Evolutionary conservation across 1,284 basidiomycete genomes (phyloP), one percentile per base, ranked within the genome.

Genomic region (Earliella scabrosa): DNA sequence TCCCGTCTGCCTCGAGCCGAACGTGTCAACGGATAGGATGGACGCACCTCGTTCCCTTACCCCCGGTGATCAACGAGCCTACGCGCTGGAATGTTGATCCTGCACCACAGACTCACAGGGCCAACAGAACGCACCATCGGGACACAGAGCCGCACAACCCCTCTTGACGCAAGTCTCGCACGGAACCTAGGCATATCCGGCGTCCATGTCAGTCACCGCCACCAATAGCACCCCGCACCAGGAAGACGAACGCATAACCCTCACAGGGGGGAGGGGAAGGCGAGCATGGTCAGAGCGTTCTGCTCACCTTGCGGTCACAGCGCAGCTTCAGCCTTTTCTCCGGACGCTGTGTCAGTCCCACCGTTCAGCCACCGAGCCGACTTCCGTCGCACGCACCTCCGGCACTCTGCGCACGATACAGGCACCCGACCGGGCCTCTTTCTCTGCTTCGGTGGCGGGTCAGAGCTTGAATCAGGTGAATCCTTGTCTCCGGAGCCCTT

Each of bases 371-470:
- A 44, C 47, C 9, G n/a, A 38, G 43, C 34, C 29, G 14, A 53
- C 38, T 36, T 24, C 21, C 51, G 46, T 29, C 46, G 52, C 43
- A 56, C 56, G 31, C 58, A 81, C 81, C 81, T 75, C 60, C 88
- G 77, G 70, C 87, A 90, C 73, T 90, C 87, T 7, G 87, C 86
- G 66, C 88, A 90, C 24, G 85, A 85, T 3, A 88, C 87, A 4
- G 87, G 85, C 9, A 75, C 76, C 21, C 82, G 69, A 4, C 80
- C 80, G 2, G 80, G 80, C 45, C 77, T 76, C 55, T 75, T 74
- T 43, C 77, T 52, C 50, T 64, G 68, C 50, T 68, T 70, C 23
- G 61, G 61, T 50, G 66, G 64, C 20, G 64, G 64, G 34, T 60
- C 56, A 2, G 39, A 29, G 32, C 21, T 38, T 9, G 49, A 47